Conservation (phyloP, 2,329 filamentous ascomycete species). For the Xylariaceae sp. region DNA sequence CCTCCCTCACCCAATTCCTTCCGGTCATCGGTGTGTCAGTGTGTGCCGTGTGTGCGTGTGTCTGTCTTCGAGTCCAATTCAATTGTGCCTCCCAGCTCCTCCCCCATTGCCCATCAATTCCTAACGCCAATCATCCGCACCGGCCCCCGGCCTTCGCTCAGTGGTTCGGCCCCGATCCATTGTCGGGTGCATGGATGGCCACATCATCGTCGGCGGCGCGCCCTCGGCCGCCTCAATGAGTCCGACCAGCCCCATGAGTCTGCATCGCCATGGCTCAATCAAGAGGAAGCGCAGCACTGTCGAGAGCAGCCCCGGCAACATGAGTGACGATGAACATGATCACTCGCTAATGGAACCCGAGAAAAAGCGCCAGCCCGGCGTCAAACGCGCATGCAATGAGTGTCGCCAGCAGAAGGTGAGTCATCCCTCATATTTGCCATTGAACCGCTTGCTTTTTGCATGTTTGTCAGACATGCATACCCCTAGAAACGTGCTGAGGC, state of each 20-base stretch:
- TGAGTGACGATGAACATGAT: conserved; percentile 54
- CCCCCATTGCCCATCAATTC: not conserved
- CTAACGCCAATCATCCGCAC: not conserved
- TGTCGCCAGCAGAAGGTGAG: conserved; percentile 81
- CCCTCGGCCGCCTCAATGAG: conserved; percentile 48
- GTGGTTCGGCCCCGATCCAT: not conserved
- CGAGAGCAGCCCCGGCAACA: conserved; percentile 60
- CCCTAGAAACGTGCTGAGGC: conserved; percentile 9
- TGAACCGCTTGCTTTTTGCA: conserved; percentile 1
- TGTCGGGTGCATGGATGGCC: conserved; percentile 45
- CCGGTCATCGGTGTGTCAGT: conserved; percentile 29
- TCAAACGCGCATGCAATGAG: conserved; percentile 80
- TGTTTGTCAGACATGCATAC: conserved; percentile 17
- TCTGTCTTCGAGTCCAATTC: conserved; percentile 6
- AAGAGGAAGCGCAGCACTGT: conserved; percentile 60
- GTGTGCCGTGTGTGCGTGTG: too few relatives aligned
- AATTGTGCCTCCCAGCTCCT: not conserved
- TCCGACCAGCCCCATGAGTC: conserved; percentile 53
- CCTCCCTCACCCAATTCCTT: conserved; percentile 28
- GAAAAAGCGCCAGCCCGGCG: conserved; percentile 62
- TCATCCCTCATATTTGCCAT: conserved; percentile 16
- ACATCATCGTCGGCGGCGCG: conserved; percentile 39
- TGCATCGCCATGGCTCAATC: conserved; percentile 44
- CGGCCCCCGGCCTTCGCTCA: not conserved
- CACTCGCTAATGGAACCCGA: conserved; percentile 53